phyloP scores from a whole-genome alignment of 164 flowering plant genomes.

The Magnolia changhungtana region DNA sequence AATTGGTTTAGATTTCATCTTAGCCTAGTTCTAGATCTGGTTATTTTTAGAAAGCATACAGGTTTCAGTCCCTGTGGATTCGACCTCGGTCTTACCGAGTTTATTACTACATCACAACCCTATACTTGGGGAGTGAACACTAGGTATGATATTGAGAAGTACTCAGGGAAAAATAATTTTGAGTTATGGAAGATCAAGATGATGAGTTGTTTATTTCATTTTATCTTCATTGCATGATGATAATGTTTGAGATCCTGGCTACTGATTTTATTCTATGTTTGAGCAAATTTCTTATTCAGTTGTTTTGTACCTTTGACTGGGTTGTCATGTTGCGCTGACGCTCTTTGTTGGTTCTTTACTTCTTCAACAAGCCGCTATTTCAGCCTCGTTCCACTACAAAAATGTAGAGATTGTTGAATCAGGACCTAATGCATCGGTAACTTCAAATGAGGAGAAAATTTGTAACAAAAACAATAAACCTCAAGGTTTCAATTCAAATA shows the following conservation, averaged over 20 bases:
- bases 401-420: slow-evolving; percentile 90
- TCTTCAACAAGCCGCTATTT: slow-evolving; percentile 84
- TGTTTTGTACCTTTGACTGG: slow-evolving; percentile 33
- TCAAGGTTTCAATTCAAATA: background rate
- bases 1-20: too few species aligned
- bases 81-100: too few species aligned
- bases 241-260: background rate
- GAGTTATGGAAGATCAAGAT: too few species aligned
- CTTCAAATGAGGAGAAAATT: slow-evolving; percentile 8
- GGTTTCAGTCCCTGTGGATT: too few species aligned
- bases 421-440: slow-evolving; percentile 58
- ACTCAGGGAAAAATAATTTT: too few species aligned
- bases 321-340: slow-evolving; percentile 78
- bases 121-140: too few species aligned
- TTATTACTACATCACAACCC: too few species aligned
- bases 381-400: slow-evolving; percentile 84
- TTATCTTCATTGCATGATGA: background rate
- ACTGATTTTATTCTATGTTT: background rate
- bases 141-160: too few species aligned
- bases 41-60: too few species aligned
- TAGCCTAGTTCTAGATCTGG: too few species aligned
- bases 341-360: slow-evolving; percentile 85
- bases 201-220: too few species aligned
- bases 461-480: background rate
- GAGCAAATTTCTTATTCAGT: background rate